Evolutionary conservation across 2,329 filamentous ascomycete species (phyloP).

Genomic region (Tolypocladium paradoxum): DNA sequence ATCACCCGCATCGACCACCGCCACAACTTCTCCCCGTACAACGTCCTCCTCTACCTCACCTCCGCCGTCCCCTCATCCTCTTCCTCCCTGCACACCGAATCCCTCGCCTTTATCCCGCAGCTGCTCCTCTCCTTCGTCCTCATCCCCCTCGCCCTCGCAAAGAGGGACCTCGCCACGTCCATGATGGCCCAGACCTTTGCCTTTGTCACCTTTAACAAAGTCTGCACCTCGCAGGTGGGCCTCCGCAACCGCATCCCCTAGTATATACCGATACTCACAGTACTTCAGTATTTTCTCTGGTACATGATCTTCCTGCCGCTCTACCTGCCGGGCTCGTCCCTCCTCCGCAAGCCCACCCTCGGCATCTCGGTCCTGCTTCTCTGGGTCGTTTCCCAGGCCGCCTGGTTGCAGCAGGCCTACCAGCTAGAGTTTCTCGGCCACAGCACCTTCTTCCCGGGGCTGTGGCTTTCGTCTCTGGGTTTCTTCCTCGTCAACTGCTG

Average conservation of each 20-base stretch:
- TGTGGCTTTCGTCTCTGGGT: conserved; percentile 63
- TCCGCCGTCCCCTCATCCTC: conserved; percentile 47
- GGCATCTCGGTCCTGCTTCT: conserved; percentile 56
- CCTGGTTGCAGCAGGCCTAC: conserved; percentile 68
- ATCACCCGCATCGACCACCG: conserved; percentile 88
- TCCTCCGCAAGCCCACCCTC: conserved; percentile 47
- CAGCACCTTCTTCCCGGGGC: conserved; percentile 75
- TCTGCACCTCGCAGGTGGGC: conserved; percentile 89
- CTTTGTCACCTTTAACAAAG: conserved; percentile 97
- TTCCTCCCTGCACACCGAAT: conserved; percentile 48
- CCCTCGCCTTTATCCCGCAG: conserved; percentile 81
- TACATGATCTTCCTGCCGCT: conserved; percentile 90
- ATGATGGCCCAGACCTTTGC: conserved; percentile 96
- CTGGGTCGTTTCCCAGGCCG: conserved; percentile 67
- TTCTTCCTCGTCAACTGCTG: conserved; percentile 86
- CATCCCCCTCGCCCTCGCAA: conserved; percentile 67
- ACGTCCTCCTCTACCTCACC: conserved; percentile 76
- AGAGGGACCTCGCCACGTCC: conserved; percentile 67
- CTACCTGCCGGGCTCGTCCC: conserved; percentile 71
- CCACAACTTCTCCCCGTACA: conserved; percentile 98
- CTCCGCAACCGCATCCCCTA: not conserved
- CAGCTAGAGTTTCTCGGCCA: conserved; percentile 67
- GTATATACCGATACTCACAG: not conserved
- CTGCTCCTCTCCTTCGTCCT: conserved; percentile 67
- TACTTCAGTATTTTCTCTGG: conserved; percentile 84